Conservation (phyloP, 495 filamentous ascomycete species). For the Penicillium coprophilum region DNA sequence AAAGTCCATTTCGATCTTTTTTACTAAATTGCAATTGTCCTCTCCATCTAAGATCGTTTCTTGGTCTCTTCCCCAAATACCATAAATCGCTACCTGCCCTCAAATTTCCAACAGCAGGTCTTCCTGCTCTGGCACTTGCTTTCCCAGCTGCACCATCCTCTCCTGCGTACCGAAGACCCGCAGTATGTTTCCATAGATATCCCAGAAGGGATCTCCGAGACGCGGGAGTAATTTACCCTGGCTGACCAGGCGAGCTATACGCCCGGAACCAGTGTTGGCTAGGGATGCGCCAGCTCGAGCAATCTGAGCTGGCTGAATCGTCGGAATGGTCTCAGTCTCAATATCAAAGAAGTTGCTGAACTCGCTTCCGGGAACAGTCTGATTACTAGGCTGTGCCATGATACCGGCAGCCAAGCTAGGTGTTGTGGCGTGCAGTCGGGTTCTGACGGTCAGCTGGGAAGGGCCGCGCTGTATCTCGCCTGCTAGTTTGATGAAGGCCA, state of each 20-base stretch:
- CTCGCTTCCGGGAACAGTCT: neutral
- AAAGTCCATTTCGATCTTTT: neutral
- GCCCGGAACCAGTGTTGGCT: conserved; percentile 2
- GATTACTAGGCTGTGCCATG: neutral
- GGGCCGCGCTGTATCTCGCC: conserved; percentile 43
- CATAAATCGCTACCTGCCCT: neutral
- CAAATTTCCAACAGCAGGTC: conserved; percentile 3
- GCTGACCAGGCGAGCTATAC: conserved; percentile 11
- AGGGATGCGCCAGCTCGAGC: neutral
- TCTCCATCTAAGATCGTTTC: too few species aligned
- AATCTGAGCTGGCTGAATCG: neutral
- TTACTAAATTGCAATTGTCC: neutral
- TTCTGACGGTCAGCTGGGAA: neutral
- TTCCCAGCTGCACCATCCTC: conserved; percentile 45
- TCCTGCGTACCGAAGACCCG: conserved; percentile 65
- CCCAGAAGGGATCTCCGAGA: conserved; percentile 58
- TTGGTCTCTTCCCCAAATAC: neutral
- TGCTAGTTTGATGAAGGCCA: conserved; percentile 62
- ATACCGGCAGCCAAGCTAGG: neutral
- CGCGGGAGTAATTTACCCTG: conserved; percentile 47
- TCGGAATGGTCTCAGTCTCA: neutral
- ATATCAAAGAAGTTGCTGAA: conserved; percentile 8
- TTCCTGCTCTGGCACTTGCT: conserved; percentile 3
- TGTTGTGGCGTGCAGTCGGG: neutral
- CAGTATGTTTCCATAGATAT: conserved; percentile 60